Evolutionary conservation across 176 grass and related monocot genomes (phyloP).

Genomic region (Dendrocalamus sinicus): DNA sequence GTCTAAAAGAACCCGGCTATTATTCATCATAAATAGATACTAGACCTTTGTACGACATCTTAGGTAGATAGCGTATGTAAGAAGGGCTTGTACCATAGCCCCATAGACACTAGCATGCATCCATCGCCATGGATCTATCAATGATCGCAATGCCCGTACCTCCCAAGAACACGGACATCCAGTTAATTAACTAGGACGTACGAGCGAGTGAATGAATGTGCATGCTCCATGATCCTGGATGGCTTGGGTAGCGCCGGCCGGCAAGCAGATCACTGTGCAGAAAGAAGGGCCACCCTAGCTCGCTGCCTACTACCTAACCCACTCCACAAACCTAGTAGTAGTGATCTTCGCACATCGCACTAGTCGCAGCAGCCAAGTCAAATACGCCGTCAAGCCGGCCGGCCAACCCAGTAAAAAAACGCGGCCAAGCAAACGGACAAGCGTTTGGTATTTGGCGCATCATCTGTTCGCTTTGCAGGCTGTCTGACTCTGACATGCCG

Average conservation of each 20-base stretch:
- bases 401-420: background rate
- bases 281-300: background rate
- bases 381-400: background rate
- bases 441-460: background rate
- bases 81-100: background rate
- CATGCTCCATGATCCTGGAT: background rate
- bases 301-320: background rate
- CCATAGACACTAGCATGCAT: background rate
- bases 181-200: background rate
- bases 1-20: too few species aligned
- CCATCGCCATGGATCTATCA: background rate
- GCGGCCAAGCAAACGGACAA: background rate
- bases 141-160: background rate
- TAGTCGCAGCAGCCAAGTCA: constrained; percentile 11
- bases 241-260: background rate
- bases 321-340: too few species aligned
- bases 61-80: background rate
- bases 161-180: background rate
- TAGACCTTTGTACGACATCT: too few species aligned
- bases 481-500: too few species aligned
- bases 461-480: background rate
- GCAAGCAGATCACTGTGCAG: background rate
- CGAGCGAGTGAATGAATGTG: background rate
- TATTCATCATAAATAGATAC: too few species aligned
- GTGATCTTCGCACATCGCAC: background rate